Conservation (phyloP, 768 basidiomycete species). For the Hortiboletus campestris region DNA sequence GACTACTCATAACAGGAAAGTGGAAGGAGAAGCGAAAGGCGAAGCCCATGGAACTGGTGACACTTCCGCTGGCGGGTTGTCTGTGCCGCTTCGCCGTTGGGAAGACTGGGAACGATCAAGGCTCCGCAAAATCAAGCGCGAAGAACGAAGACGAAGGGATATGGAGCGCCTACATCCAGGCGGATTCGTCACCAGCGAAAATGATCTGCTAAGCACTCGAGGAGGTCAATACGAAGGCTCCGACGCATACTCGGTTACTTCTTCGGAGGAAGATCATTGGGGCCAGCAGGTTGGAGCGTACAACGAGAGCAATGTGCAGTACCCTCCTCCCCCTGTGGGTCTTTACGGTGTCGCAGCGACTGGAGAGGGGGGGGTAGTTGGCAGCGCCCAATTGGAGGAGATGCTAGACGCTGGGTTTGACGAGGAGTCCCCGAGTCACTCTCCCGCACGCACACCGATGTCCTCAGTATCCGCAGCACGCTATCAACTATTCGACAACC, state of each 20-base stretch:
- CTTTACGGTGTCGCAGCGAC: constrained; percentile 44
- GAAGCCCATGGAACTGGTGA: constrained; percentile 74
- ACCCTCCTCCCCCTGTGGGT: constrained; percentile 83
- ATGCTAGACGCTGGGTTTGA: constrained; percentile 94
- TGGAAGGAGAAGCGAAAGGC: constrained; percentile 84
- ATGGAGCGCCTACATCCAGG: constrained; percentile 75
- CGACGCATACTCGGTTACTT: constrained; percentile 76
- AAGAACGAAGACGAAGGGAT: constrained; percentile 77
- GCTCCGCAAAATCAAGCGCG: constrained; percentile 84
- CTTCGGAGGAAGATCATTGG: constrained; percentile 96
- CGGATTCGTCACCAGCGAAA: constrained; percentile 61
- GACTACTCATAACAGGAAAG: constrained; percentile 60
- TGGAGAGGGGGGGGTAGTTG: constrained; percentile 44
- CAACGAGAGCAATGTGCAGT: constrained; percentile 78
- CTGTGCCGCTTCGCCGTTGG: constrained; percentile 95
- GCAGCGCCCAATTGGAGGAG: constrained; percentile 77
- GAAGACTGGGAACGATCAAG: constrained; percentile 99
- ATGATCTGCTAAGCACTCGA: constrained; percentile 59
- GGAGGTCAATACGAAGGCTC: constrained; percentile 71
- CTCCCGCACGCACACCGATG: constrained; percentile 38
- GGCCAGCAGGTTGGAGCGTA: constrained; percentile 93
- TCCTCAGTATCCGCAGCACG: constrained; percentile 43
- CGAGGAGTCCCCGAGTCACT: constrained; percentile 47
- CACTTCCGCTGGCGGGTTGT: constrained; percentile 47
- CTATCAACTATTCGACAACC: constrained; percentile 65